A percentile compares a stretch with the other conserved stretches of the same genome.
phyloP scores from a whole-genome alignment of 257 asterid species.

The Voacanga thouarsii region DNA sequence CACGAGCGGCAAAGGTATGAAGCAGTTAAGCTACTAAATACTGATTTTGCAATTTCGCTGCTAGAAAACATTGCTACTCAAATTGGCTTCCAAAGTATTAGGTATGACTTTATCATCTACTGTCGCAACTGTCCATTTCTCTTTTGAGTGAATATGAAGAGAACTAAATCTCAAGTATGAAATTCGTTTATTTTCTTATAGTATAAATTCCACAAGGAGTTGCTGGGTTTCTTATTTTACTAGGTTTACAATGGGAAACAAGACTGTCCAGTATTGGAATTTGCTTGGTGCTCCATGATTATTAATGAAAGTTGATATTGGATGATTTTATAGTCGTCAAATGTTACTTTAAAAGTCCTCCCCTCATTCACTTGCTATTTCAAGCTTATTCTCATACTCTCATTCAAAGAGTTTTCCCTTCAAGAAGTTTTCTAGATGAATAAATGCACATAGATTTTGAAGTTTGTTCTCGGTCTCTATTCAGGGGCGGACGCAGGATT shows the following conservation, averaged over 20 bases:
- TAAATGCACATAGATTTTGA: not conserved
- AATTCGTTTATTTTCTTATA: not conserved
- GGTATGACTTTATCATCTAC: not conserved
- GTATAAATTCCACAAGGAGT: not conserved
- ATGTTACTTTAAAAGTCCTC: not conserved
- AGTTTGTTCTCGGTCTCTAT: not conserved
- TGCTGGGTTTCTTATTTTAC: no score
- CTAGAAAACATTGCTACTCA: not conserved
- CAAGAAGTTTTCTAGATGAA: not conserved
- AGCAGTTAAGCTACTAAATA: slow-evolving; percentile 5
- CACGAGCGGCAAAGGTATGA: slow-evolving; percentile 91
- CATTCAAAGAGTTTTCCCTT: not conserved
- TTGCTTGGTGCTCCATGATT: not conserved
- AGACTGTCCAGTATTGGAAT: not conserved
- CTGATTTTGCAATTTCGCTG: slow-evolving; percentile 5
- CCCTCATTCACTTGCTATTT: not conserved
- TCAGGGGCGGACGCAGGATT: no score
- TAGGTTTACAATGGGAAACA: not conserved
- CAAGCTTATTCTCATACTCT: not conserved
- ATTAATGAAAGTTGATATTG: not conserved
- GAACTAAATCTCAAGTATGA: not conserved
- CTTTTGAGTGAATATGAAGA: not conserved
- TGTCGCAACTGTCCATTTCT: not conserved
- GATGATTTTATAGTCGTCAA: not conserved
- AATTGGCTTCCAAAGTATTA: not conserved